Evolutionary conservation across 306 rosid species (phyloP).

Genomic region (Vigna mungo): DNA sequence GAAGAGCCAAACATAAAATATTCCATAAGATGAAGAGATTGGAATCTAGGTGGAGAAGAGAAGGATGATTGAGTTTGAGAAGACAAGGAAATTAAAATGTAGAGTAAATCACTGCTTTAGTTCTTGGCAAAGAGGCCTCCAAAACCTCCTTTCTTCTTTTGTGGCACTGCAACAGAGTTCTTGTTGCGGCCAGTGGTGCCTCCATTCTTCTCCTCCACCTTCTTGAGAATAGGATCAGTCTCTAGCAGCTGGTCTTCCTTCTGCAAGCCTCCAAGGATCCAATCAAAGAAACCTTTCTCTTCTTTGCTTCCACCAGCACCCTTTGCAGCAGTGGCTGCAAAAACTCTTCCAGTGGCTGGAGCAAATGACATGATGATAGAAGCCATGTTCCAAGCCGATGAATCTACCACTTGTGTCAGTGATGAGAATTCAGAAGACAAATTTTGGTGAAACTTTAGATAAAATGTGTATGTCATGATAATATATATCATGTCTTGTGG

Average conservation of each 20-base stretch:
- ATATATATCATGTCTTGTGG: constrained; percentile 45
- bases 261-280: constrained; percentile 74
- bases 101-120: constrained; percentile 36
- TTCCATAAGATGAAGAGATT: constrained; percentile 43
- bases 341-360: constrained; percentile 58
- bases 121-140: constrained; percentile 85
- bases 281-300: constrained; percentile 74
- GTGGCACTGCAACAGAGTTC: constrained; percentile 67
- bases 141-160: constrained; percentile 80
- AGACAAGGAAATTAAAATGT: neutral
- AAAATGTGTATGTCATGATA: constrained; percentile 30
- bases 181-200: constrained; percentile 53
- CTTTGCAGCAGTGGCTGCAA: constrained; percentile 68
- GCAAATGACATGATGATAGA: constrained; percentile 70
- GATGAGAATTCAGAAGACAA: constrained; percentile 8
- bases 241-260: constrained; percentile 80
- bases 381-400: constrained; percentile 58
- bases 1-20: constrained; percentile 31
- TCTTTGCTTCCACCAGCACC: constrained; percentile 68
- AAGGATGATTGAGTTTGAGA: constrained; percentile 28
- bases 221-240: constrained; percentile 82
- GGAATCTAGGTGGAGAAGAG: constrained; percentile 41
- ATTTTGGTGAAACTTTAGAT: neutral
- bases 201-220: constrained; percentile 72
- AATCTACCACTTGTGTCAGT: neutral